These are phyloP conservation scores for Tricholoma furcatifolium DNA, from an alignment of 768 basidiomycete species.

Conservation along the genomic window DNA sequence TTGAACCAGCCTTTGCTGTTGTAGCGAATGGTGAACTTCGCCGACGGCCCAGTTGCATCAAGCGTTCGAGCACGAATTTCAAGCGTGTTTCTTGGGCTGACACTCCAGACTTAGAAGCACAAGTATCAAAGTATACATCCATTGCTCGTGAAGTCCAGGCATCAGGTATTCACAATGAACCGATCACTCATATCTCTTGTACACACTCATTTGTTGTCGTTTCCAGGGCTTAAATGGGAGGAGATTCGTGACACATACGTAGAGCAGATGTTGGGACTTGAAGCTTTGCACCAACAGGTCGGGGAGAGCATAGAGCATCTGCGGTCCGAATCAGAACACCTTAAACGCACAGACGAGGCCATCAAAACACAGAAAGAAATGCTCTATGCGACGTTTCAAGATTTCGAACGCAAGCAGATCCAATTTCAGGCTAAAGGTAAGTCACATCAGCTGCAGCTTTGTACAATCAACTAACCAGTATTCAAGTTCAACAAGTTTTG, in stretches of 20 bases:
- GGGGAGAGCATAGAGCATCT: conserved; percentile 40
- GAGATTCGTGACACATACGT: conserved; percentile 54
- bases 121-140: conserved; percentile 47
- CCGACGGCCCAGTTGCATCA: conserved; percentile 64
- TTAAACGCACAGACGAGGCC: conserved; percentile 41
- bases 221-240: conserved; percentile 58
- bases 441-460: background rate
- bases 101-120: conserved; percentile 56
- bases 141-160: conserved; percentile 38
- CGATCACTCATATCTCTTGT: background rate
- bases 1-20: background rate
- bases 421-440: conserved; percentile 44
- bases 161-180: conserved; percentile 29
- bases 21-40: conserved; percentile 29
- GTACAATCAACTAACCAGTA: background rate
- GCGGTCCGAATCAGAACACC: conserved; percentile 42
- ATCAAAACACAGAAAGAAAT: conserved; percentile 37
- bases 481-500: conserved; percentile 41
- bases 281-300: conserved; percentile 55
- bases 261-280: conserved; percentile 62
- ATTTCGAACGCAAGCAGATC: conserved; percentile 41
- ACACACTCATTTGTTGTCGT: conserved; percentile 3
- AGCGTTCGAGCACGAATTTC: conserved; percentile 44
- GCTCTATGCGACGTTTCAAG: conserved; percentile 38
- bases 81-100: conserved; percentile 81